Base-by-base conservation (phyloP, 139 green algal species). In the Chlorella sorokiniana region DNA sequence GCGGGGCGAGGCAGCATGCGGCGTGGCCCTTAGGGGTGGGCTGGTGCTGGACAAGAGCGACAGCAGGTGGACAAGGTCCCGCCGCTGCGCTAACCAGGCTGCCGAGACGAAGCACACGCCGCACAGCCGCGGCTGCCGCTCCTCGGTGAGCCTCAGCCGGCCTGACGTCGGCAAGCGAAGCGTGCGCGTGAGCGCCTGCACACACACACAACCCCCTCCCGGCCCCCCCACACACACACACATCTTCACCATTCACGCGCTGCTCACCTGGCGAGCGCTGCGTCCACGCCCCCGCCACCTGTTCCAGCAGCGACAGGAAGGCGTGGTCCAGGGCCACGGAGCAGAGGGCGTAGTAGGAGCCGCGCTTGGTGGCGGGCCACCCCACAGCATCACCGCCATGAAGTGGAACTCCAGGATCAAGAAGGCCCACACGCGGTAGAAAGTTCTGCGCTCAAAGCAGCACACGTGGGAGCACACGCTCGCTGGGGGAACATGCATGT, bases 381-480 rank as follows among this genome's bases (percentile, higher is more conserved):
- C 80, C 75, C 84, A 88, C 41, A 88, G 73, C 61, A 90, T 85
- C 27, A 84, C 83, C 4, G 81, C 71, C 65, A 92, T 86, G 54
- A 92, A 69, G 70, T 91, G 88, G 62, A 94, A 92, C 86, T 88
- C 82, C 27, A 91, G 51, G 38, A 91, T 76, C 41, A 93, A 83
- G 78, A 93, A 93, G 31, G 86, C 71, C 76, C 89, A 90, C 37
- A 94, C 85, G 5, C 90, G 79, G 54, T 83, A 91, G 64, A 94
- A 94, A 31, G 89, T 84, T 9, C 85, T 83, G 68, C 72, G 62
- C n/a, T n/a, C n/a, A n/a, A n/a, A n/a, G 16, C 23, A 65, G 16
- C 18, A 29, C 16, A 65, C 18, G 16, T 29, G 56, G 23, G 10
- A 29, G 16, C 16, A 65, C n/a, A n/a, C n/a, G n/a, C n/a, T n/a